Evolutionary conservation across 805 yeast genomes (phyloP).

Genomic region (Candida ulmi): DNA sequence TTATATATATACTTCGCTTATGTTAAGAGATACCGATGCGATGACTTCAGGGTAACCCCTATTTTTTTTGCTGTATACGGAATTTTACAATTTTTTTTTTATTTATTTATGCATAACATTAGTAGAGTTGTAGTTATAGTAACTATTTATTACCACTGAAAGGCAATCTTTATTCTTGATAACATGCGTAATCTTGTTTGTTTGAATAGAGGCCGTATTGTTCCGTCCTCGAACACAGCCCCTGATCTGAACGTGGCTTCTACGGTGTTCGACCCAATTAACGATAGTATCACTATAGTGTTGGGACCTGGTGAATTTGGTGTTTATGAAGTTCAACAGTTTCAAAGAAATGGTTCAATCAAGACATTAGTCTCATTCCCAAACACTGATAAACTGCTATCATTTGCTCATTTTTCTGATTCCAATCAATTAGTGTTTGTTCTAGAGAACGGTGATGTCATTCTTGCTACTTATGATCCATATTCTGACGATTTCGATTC

Average conservation of each 20-base stretch:
- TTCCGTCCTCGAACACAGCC: conserved; percentile 48
- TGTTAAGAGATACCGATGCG: too few relatives aligned
- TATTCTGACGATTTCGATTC: conserved; percentile 38
- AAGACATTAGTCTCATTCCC: conserved; percentile 59
- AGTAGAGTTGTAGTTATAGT: too few relatives aligned
- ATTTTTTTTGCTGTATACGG: too few relatives aligned
- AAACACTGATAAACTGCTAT: conserved; percentile 39
- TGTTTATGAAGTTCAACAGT: conserved; percentile 70
- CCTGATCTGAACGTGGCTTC: conserved; percentile 58
- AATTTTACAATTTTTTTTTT: too few relatives aligned
- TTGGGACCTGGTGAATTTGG: conserved; percentile 52
- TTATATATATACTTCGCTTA: too few relatives aligned
- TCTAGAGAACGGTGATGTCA: conserved; percentile 70
- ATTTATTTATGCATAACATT: too few relatives aligned
- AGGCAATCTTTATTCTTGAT: not conserved
- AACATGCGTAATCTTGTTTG: conserved; percentile 44
- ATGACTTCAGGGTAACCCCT: conserved; percentile 6
- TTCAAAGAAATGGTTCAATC: conserved; percentile 56
- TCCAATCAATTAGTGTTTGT: conserved; percentile 60
- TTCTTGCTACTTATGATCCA: conserved; percentile 56
- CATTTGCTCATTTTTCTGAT: conserved; percentile 68
- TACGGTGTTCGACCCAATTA: conserved; percentile 63
- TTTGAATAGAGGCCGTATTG: conserved; percentile 49
- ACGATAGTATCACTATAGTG: conserved; percentile 66
- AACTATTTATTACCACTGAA: not conserved